These are phyloP conservation scores for Gracilaria vermiculophylla DNA, from an alignment of 23 red algal genomes.

Conservation along the genomic window DNA sequence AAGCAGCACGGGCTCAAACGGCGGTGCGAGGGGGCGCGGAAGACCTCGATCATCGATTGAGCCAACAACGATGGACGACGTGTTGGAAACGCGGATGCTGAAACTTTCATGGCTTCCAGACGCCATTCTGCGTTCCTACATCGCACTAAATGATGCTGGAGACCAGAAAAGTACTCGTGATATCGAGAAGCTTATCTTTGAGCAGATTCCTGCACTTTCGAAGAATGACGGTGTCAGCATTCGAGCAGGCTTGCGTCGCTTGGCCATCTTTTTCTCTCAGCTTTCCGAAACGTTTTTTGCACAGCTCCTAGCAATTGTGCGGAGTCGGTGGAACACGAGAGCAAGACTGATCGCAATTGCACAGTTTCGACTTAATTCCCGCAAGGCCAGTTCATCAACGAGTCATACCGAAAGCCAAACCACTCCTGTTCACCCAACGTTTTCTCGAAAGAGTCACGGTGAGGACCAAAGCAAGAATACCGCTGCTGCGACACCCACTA, in stretches of 20 bases:
- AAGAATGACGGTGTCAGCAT: conserved; percentile 9
- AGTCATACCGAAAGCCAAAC: neutral
- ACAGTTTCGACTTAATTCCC: conserved; percentile 9
- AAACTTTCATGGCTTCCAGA: conserved; percentile 39
- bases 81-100: conserved; percentile 22
- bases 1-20: neutral
- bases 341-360: neutral
- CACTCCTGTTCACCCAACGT: conserved; percentile 9
- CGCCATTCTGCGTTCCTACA: conserved; percentile 12
- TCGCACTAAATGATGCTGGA: conserved; percentile 21
- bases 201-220: conserved; percentile 27
- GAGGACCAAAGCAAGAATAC: neutral
- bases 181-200: conserved; percentile 52
- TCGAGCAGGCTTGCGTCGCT: neutral
- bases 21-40: neutral
- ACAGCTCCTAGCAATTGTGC: conserved; percentile 7
- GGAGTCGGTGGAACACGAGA: conserved; percentile 5
- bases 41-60: neutral
- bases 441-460: conserved; percentile 7
- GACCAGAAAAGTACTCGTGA: conserved; percentile 10
- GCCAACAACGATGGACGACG: neutral
- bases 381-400: neutral
- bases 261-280: conserved; percentile 21
- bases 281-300: conserved; percentile 3
- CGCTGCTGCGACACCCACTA: neutral